A percentile compares a stretch with the other conserved stretches of the same genome.
These are phyloP conservation scores for Neolentinus lepideus DNA, from an alignment of 1,284 basidiomycete species.

Conservation along the genomic window DNA sequence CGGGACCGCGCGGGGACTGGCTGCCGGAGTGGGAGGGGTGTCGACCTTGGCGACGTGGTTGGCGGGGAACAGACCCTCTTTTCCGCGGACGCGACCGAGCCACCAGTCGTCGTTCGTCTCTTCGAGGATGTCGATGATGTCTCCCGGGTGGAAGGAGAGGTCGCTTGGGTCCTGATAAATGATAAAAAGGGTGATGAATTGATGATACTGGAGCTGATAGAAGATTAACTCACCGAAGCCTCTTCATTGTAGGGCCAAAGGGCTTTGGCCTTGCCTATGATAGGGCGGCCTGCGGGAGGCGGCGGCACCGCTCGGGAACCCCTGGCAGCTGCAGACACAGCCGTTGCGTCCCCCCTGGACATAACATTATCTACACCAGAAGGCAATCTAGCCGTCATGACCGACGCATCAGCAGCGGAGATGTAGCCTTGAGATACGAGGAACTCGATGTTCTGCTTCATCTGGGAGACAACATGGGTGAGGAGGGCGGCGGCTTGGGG, in stretches of 20 bases:
- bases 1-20: slow-evolving; percentile 9
- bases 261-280: slow-evolving; percentile 38
- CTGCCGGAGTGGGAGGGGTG: slow-evolving; percentile 13
- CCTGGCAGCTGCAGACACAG: neutral
- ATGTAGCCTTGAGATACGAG: slow-evolving; percentile 12
- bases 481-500: slow-evolving; percentile 8
- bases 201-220: slow-evolving; percentile 6
- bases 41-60: slow-evolving; percentile 51
- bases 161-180: slow-evolving; percentile 44
- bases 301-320: slow-evolving; percentile 6
- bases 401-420: slow-evolving; percentile 8
- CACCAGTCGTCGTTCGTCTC: slow-evolving; percentile 58
- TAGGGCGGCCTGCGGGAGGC: slow-evolving; percentile 20
- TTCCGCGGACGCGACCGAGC: slow-evolving; percentile 25
- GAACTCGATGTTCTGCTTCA: slow-evolving; percentile 10
- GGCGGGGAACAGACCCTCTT: slow-evolving; percentile 22
- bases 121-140: slow-evolving; percentile 46
- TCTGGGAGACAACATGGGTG: slow-evolving; percentile 10
- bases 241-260: slow-evolving; percentile 63
- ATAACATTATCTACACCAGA: too few relatives aligned
- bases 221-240: slow-evolving; percentile 29
- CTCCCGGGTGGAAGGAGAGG: slow-evolving; percentile 41
- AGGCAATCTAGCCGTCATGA: slow-evolving; percentile 8
- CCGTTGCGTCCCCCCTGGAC: too few relatives aligned
- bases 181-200: slow-evolving; percentile 2